Conservation (phyloP, 2,329 filamentous ascomycete genomes). For the Allantophomopsis lycopodina region DNA sequence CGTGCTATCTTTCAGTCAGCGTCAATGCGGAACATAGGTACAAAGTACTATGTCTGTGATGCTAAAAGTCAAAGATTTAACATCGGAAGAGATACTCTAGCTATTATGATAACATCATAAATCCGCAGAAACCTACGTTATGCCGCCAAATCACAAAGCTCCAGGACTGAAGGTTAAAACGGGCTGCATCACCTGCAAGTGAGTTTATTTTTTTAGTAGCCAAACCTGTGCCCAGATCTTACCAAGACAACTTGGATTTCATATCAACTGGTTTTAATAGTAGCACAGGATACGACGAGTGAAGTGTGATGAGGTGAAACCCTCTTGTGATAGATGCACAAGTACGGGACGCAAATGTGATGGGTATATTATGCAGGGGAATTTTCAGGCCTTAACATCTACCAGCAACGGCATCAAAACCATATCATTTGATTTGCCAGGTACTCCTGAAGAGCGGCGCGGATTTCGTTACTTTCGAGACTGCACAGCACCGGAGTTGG, state of each 20-base stretch:
- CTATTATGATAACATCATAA: too few relatives aligned
- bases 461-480: neutral
- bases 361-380: neutral
- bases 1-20: too few relatives aligned
- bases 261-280: neutral
- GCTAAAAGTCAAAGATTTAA: too few relatives aligned
- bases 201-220: neutral
- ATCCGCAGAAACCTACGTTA: neutral
- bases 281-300: neutral
- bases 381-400: too few relatives aligned
- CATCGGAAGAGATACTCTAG: too few relatives aligned
- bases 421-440: neutral
- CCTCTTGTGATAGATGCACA: neutral
- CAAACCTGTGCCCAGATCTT: neutral
- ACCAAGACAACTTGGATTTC: neutral
- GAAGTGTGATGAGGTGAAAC: constrained; percentile 1
- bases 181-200: constrained; percentile 1
- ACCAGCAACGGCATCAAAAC: too few relatives aligned
- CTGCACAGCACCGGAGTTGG: neutral
- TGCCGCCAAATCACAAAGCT: neutral
- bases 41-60: too few relatives aligned
- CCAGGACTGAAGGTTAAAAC: neutral
- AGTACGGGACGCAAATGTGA: constrained; percentile 1
- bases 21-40: too few relatives aligned
- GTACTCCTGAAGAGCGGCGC: neutral